These are phyloP conservation scores for Aspergillus luchuensis DNA, from an alignment of 2,329 filamentous ascomycete genomes.

Conservation along the genomic window DNA sequence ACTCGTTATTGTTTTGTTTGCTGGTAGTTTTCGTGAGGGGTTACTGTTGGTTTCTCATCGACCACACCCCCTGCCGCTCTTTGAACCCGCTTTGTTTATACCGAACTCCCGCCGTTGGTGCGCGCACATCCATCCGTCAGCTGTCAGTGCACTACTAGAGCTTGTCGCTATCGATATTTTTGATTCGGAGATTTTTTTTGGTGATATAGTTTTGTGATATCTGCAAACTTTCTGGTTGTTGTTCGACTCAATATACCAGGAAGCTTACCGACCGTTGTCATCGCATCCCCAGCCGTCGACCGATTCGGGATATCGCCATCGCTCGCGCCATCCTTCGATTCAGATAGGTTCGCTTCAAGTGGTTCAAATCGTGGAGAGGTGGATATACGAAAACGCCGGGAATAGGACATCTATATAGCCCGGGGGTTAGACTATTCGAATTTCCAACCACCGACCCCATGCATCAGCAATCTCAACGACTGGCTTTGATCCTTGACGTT, in stretches of 20 bases:
- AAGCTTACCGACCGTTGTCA: slow-evolving; percentile 2
- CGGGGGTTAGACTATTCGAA: slow-evolving; percentile 5
- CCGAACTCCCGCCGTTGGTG: slow-evolving; percentile 5
- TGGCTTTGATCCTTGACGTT: slow-evolving; percentile 12
- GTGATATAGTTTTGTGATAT: neutral
- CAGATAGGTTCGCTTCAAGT: neutral
- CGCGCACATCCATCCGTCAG: slow-evolving; percentile 14
- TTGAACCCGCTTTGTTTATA: slow-evolving; percentile 25
- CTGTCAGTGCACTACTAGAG: neutral
- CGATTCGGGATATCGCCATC: neutral
- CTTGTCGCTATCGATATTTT: neutral
- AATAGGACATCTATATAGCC: slow-evolving; percentile 3
- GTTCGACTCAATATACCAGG: neutral
- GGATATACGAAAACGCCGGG: neutral
- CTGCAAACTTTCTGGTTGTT: neutral
- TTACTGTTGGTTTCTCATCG: slow-evolving; percentile 17
- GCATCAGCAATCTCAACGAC: slow-evolving; percentile 15
- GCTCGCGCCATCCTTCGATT: neutral
- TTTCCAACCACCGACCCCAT: slow-evolving; percentile 18
- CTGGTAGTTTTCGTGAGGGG: slow-evolving; percentile 14
- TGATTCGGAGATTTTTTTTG: slow-evolving; percentile 8
- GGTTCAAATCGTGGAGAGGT: neutral
- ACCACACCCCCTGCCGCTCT: slow-evolving; percentile 29
- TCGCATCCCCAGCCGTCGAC: slow-evolving; percentile 8
- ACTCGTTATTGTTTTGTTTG: slow-evolving; percentile 27